Conservation (phyloP, 2,329 filamentous ascomycete genomes). For the Fusarium abutilonis region DNA sequence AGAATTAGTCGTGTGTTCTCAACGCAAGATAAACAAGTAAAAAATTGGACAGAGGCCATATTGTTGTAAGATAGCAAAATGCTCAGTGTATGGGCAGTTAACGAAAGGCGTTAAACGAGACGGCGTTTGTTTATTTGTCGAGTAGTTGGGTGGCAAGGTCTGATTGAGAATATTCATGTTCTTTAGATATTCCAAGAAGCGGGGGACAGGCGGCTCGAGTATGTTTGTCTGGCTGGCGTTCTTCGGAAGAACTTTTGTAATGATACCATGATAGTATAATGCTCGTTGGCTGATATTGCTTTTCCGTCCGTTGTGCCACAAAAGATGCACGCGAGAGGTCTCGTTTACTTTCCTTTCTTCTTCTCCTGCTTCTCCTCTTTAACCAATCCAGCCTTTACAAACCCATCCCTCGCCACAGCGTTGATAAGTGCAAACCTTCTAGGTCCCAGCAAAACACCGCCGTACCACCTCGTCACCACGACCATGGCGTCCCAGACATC, state of each 20-base stretch:
- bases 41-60: not conserved
- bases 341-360: slow-evolving; percentile 49
- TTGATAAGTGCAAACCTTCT: slow-evolving; percentile 93
- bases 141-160: slow-evolving; percentile 5
- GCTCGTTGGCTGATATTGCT: slow-evolving; percentile 20
- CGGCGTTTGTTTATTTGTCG: slow-evolving; percentile 28
- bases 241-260: slow-evolving; percentile 27
- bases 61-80: slow-evolving; percentile 27
- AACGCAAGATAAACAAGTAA: not conserved
- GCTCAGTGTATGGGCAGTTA: slow-evolving; percentile 12
- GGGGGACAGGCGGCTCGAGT: slow-evolving; percentile 14
- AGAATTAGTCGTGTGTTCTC: slow-evolving; percentile 24
- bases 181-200: slow-evolving; percentile 12
- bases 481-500: slow-evolving; percentile 93
- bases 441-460: slow-evolving; percentile 87
- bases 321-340: not conserved
- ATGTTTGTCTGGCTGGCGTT: slow-evolving; percentile 34
- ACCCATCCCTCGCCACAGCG: slow-evolving; percentile 80
- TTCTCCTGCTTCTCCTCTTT: slow-evolving; percentile 55
- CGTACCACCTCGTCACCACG: slow-evolving; percentile 95
- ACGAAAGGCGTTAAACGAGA: slow-evolving; percentile 23
- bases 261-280: slow-evolving; percentile 43
- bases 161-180: slow-evolving; percentile 3
- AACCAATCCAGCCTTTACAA: slow-evolving; percentile 79
- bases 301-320: slow-evolving; percentile 1